Conservation (phyloP, 805 yeast species). For the Blastobotrys chiropterorum region DNA sequence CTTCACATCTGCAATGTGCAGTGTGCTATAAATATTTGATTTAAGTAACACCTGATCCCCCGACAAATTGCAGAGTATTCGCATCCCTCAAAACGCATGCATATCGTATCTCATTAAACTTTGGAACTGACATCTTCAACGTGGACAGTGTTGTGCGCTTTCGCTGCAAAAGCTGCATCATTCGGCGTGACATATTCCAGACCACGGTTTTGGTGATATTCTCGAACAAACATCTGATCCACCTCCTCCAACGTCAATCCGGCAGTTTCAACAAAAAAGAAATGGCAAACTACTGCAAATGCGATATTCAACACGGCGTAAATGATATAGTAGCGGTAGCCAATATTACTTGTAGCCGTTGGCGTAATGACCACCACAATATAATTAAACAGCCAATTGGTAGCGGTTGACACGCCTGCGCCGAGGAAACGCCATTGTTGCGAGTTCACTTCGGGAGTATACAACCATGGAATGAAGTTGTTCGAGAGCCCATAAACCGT, state of each 20-base stretch:
- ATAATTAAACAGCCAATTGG: conserved; percentile 59
- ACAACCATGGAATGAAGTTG: conserved; percentile 56
- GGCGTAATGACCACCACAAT: conserved; percentile 44
- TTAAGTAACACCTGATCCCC: too few relatives aligned
- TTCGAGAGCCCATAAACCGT: conserved; percentile 47
- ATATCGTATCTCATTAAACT: background rate
- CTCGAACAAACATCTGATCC: conserved; percentile 53
- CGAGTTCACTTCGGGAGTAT: conserved; percentile 60
- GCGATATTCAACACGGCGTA: conserved; percentile 48
- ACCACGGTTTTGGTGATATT: conserved; percentile 43
- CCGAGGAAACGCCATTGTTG: conserved; percentile 54
- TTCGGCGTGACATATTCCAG: conserved; percentile 16
- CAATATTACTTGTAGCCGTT: conserved; percentile 36
- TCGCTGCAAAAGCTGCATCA: background rate
- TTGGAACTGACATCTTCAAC: background rate
- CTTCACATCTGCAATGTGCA: too few relatives aligned
- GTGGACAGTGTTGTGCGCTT: too few relatives aligned
- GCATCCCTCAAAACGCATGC: background rate
- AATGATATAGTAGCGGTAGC: conserved; percentile 42
- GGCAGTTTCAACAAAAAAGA: conserved; percentile 68
- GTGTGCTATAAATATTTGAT: too few relatives aligned
- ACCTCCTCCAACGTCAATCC: conserved; percentile 68
- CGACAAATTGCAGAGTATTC: too few relatives aligned
- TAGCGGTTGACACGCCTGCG: conserved; percentile 53
- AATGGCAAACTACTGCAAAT: conserved; percentile 54